Base-by-base conservation (phyloP, 2,329 filamentous ascomycete species). In the Xylariaceae sp. region DNA sequence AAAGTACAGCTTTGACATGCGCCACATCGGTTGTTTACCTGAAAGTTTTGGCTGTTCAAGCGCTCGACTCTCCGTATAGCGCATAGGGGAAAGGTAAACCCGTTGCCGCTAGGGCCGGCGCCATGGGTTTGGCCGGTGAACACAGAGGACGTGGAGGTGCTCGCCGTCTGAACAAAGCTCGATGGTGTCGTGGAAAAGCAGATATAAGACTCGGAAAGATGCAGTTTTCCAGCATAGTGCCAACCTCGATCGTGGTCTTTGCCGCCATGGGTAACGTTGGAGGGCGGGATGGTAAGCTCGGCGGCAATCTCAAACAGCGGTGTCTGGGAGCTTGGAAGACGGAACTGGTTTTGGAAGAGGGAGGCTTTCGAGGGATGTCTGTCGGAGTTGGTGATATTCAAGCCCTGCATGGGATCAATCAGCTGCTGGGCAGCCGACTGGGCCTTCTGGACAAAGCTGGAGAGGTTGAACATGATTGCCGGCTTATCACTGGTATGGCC, bases 261-360 rank as follows among this genome's bases (percentile, higher is more conserved):
- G 52, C 87, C 85, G 44, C 83, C 81, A 34, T 82, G 77, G 44
- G 74, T 81, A 52, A 70, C 75, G 63, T 83, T 85, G 48, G 78
- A 78, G 46, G 78, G 81, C 39, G 83, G 82, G 43, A 98, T 85
- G 40, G 88, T 94, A 44, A 98, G 78, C 70, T 98, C 92, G 58
- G 92, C 89, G 45, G 85, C 88, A 66, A 98, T 96, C 70, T 98
- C 92, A 67, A 94, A 88, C 41, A 97, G 76, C 40, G 92, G 92
- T 47, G 85, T 89, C 66, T 98, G 90, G 27, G 87, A 84, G 58
- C 88, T 81, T 31, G 92, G 92, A 23, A 98, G 83, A 51, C 92
- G 87, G 70, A 98, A 98, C 66, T 98, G 92, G 63, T 85, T 83
- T 68, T 92, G 88, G 69, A 97, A 98, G 43, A 97, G 78, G 36